These are phyloP conservation scores for Dalechampia spathulata DNA, from an alignment of 441 rosid species.

Conservation along the genomic window DNA sequence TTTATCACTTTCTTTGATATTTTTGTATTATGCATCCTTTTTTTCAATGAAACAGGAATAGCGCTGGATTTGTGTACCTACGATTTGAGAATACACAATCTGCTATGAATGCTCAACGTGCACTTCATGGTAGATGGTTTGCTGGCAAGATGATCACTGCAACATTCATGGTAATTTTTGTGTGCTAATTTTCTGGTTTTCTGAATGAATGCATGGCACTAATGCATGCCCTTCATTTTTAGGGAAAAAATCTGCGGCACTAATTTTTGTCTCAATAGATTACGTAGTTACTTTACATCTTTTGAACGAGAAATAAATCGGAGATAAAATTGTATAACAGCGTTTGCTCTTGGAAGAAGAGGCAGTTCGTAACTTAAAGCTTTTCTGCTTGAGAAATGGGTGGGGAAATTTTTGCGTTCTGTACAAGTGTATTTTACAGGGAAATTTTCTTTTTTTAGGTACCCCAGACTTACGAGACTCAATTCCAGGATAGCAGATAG, in stretches of 20 bases:
- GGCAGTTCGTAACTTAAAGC: too few species aligned
- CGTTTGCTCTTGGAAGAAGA: too few species aligned
- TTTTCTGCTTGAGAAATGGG: neutral
- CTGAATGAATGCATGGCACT: too few species aligned
- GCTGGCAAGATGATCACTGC: constrained; percentile 99
- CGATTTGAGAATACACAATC: constrained; percentile 56
- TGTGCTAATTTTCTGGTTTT: neutral
- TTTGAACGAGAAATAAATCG: too few species aligned
- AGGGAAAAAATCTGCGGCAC: neutral
- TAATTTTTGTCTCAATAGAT: too few species aligned
- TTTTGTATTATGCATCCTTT: too few species aligned
- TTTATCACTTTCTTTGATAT: too few species aligned
- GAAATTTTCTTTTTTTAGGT: constrained; percentile 30
- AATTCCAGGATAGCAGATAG: constrained; percentile 55
- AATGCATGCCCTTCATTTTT: too few species aligned
- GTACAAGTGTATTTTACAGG: neutral
- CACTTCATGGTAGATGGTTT: constrained; percentile 98
- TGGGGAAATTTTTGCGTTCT: too few species aligned
- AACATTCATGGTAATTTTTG: constrained; percentile 54
- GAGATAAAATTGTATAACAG: too few species aligned
- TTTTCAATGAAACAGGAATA: too few species aligned
- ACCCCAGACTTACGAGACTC: constrained; percentile 50
- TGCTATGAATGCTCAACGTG: constrained; percentile 63
- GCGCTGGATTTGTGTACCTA: constrained; percentile 78
- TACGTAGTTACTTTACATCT: too few species aligned